Percentiles rank a stretch among this genome's conserved stretches.
Evolutionary conservation across 2,329 filamentous ascomycete genomes (phyloP).

Genomic region (Clonostachys solani): DNA sequence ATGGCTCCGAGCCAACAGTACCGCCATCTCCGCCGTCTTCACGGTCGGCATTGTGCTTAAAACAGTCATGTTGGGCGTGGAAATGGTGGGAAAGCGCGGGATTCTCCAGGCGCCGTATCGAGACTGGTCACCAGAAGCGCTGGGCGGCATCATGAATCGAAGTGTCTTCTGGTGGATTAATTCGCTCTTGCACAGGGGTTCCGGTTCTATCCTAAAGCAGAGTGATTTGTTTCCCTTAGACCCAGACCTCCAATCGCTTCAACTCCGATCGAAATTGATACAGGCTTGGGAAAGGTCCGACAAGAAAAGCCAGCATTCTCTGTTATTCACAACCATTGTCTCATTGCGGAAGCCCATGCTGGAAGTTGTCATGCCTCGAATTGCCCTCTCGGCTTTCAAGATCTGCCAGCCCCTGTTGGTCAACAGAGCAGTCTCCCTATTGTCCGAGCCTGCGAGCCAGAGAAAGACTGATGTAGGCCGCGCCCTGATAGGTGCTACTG

Average conservation of each 20-base stretch:
- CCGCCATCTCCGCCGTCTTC: constrained; percentile 16
- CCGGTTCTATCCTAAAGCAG: constrained; percentile 12
- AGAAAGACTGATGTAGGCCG: constrained; percentile 18
- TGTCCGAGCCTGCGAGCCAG: constrained; percentile 16
- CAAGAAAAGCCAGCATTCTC: constrained; percentile 11
- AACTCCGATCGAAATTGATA: constrained; percentile 10
- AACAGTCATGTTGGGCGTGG: constrained; percentile 17
- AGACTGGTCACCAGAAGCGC: constrained; percentile 16
- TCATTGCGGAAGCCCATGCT: constrained; percentile 20
- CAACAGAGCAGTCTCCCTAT: constrained; percentile 21
- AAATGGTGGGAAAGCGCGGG: constrained; percentile 20
- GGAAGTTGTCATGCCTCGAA: constrained; percentile 25
- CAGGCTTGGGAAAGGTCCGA: constrained; percentile 11
- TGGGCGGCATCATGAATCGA: constrained; percentile 23
- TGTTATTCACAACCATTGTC: constrained; percentile 16
- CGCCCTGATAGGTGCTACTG: constrained; percentile 33
- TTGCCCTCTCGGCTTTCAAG: constrained; percentile 31
- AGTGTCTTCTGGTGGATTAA: constrained; percentile 31
- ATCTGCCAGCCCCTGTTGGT: constrained; percentile 42
- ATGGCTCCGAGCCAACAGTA: constrained; percentile 18
- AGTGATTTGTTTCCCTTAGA: constrained; percentile 17
- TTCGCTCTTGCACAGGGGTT: constrained; percentile 18
- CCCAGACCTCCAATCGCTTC: constrained; percentile 15
- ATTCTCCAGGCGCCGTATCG: constrained; percentile 9
- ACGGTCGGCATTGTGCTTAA: constrained; percentile 17